These are phyloP conservation scores for Cladophialophora psammophila DNA, from an alignment of 2,329 filamentous ascomycete genomes.

Conservation along the genomic window DNA sequence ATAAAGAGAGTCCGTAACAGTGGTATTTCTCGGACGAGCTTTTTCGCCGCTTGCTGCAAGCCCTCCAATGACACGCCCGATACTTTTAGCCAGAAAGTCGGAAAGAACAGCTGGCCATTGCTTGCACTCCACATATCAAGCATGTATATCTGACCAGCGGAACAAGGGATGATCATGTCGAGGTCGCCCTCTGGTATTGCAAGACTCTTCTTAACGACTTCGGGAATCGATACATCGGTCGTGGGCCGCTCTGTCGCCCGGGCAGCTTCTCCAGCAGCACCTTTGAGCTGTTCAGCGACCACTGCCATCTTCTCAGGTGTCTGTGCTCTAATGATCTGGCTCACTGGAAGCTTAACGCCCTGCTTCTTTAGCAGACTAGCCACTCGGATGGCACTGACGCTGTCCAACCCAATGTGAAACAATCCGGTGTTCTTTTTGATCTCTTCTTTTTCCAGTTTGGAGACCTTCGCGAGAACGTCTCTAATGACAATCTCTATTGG, in stretches of 20 bases:
- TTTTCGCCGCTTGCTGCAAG: conserved; percentile 68
- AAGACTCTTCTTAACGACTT: conserved; percentile 8
- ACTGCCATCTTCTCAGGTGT: conserved; percentile 71
- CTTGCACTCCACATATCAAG: conserved; percentile 77
- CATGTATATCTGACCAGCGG: conserved; percentile 82
- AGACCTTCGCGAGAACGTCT: conserved; percentile 61
- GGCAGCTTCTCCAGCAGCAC: not conserved
- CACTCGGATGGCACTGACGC: conserved; percentile 88
- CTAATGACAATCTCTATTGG: conserved; percentile 52
- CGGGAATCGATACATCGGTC: not conserved
- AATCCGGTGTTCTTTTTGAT: conserved; percentile 71
- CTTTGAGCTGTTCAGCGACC: conserved; percentile 11
- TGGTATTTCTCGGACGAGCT: conserved; percentile 62
- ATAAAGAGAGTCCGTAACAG: conserved; percentile 75
- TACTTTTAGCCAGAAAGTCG: conserved; percentile 71
- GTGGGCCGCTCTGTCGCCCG: not conserved
- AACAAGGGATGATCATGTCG: conserved; percentile 69
- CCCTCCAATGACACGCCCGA: conserved; percentile 48
- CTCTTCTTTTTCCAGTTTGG: conserved; percentile 63
- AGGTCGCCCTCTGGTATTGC: conserved; percentile 57
- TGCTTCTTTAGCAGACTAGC: conserved; percentile 72
- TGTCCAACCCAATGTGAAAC: conserved; percentile 88
- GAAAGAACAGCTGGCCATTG: conserved; percentile 72
- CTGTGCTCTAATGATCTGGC: conserved; percentile 71
- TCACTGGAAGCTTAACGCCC: conserved; percentile 69